Percentiles rank a stretch among this genome's conserved stretches.
These are phyloP conservation scores for Astragalus membranaceus DNA, from an alignment of 306 rosid species.

Conservation along the genomic window DNA sequence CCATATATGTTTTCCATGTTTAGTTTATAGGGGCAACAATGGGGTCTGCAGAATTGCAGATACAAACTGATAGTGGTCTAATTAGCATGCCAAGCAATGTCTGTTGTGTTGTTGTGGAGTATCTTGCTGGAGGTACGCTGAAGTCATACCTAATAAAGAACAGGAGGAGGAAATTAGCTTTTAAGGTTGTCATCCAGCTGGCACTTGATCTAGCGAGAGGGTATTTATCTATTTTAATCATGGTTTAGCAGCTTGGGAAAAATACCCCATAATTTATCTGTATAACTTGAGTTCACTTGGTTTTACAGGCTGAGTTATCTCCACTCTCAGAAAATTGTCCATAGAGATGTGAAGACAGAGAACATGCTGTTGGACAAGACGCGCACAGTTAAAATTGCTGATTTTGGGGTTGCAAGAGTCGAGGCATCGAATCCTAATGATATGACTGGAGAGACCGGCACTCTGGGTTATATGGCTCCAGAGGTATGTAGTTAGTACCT, in stretches of 20 bases:
- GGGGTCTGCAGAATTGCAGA: constrained; percentile 85
- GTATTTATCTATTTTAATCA: constrained; percentile 34
- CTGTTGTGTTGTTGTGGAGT: constrained; percentile 95
- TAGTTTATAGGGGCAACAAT: constrained; percentile 95
- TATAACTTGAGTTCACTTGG: constrained; percentile 11
- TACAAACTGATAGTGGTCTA: constrained; percentile 84
- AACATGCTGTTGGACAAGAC: constrained; percentile 91
- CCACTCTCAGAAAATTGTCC: constrained; percentile 94
- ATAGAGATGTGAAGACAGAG: constrained; percentile 96
- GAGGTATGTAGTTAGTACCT: constrained; percentile 51
- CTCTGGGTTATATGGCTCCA: constrained; percentile 99
- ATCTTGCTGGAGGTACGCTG: constrained; percentile 82
- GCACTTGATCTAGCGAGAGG: constrained; percentile 98
- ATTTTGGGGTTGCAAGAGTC: constrained; percentile 97
- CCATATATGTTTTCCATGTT: constrained; percentile 15
- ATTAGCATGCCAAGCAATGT: constrained; percentile 87
- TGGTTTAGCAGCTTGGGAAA: constrained; percentile 18
- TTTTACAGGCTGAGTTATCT: constrained; percentile 82
- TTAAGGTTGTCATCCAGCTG: constrained; percentile 83
- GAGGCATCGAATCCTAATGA: constrained; percentile 99
- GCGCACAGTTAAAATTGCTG: constrained; percentile 85
- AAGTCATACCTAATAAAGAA: constrained; percentile 85
- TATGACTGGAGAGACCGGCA: constrained; percentile 99
- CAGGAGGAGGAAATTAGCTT: constrained; percentile 88
- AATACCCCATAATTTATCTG: neutral